Evolutionary conservation across 495 filamentous ascomycete species (phyloP).

Genomic region (Penicillium coffeae): DNA sequence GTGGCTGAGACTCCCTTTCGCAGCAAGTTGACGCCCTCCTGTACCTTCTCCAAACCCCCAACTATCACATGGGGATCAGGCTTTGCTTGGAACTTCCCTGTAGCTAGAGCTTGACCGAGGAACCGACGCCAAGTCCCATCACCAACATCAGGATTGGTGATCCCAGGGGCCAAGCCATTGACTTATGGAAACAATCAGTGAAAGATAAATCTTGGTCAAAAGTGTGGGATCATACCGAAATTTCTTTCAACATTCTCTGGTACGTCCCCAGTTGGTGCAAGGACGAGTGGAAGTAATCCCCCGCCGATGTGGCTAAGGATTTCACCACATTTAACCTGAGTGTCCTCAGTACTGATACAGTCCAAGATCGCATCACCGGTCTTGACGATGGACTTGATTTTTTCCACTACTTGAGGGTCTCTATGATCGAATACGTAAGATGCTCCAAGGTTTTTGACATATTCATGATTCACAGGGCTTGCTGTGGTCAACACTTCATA

Average conservation of each 20-base stretch:
- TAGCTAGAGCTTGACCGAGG: conserved; percentile 28
- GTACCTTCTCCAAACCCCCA: conserved; percentile 37
- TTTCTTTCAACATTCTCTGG: conserved; percentile 9
- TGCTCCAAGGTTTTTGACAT: conserved; percentile 34
- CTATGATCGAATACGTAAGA: conserved; percentile 35
- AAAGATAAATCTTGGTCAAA: background rate
- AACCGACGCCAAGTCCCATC: conserved; percentile 28
- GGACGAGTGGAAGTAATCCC: conserved; percentile 22
- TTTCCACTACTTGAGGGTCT: conserved; percentile 18
- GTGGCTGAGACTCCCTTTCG: conserved; percentile 36
- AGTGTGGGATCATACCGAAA: conserved; percentile 8
- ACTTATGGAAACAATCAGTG: conserved; percentile 3
- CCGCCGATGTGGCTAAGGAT: conserved; percentile 32
- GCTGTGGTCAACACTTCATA: conserved; percentile 36
- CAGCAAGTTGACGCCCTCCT: conserved; percentile 34
- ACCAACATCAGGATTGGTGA: conserved; percentile 9
- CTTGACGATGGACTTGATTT: conserved; percentile 14
- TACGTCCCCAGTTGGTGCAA: background rate
- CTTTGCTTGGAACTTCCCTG: conserved; percentile 24
- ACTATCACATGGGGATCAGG: conserved; percentile 36
- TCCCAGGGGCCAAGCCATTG: conserved; percentile 4
- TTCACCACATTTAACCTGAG: conserved; percentile 17
- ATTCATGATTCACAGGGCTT: conserved; percentile 27
- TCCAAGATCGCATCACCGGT: conserved; percentile 21
- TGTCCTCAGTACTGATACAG: conserved; percentile 13